Conservation (phyloP, 2,329 filamentous ascomycete genomes). For the Talaromyces funiculosus region DNA sequence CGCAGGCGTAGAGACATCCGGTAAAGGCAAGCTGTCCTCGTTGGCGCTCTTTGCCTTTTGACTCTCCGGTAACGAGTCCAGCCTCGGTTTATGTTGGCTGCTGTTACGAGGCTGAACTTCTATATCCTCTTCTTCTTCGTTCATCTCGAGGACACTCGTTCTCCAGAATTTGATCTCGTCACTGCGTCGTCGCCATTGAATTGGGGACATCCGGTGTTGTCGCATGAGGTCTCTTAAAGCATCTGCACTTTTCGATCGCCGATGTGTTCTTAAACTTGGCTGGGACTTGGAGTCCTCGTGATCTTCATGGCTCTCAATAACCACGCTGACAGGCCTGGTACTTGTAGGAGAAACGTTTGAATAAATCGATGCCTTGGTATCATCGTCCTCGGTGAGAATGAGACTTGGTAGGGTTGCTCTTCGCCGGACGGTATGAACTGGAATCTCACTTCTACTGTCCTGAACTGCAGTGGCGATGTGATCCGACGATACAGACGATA, state of each 20-base stretch:
- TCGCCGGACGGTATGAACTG: slow-evolving; percentile 24
- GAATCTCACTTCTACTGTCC: slow-evolving; percentile 16
- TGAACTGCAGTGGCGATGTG: background rate
- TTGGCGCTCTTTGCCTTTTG: slow-evolving; percentile 3
- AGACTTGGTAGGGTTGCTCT: slow-evolving; percentile 43
- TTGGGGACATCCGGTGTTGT: slow-evolving; percentile 35
- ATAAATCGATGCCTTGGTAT: slow-evolving; percentile 21
- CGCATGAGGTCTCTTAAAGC: slow-evolving; percentile 33
- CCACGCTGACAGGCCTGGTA: slow-evolving; percentile 11
- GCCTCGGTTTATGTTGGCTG: background rate
- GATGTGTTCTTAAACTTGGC: slow-evolving; percentile 27
- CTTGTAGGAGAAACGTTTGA: slow-evolving; percentile 16
- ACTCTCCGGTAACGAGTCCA: background rate
- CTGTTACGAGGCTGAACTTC: slow-evolving; percentile 12
- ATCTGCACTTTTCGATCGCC: slow-evolving; percentile 42
- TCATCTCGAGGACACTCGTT: slow-evolving; percentile 27
- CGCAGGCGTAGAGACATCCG: slow-evolving; percentile 21
- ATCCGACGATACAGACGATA: slow-evolving; percentile 13
- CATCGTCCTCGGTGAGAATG: slow-evolving; percentile 37
- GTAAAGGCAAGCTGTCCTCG: slow-evolving; percentile 14
- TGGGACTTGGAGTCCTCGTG: slow-evolving; percentile 8
- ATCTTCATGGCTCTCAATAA: slow-evolving; percentile 12
- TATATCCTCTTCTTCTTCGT: slow-evolving; percentile 15
- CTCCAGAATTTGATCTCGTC: slow-evolving; percentile 36
- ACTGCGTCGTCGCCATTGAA: slow-evolving; percentile 38